Evolutionary conservation across 768 basidiomycete species (phyloP).

Genomic region (Boletus vermiculosoides): DNA sequence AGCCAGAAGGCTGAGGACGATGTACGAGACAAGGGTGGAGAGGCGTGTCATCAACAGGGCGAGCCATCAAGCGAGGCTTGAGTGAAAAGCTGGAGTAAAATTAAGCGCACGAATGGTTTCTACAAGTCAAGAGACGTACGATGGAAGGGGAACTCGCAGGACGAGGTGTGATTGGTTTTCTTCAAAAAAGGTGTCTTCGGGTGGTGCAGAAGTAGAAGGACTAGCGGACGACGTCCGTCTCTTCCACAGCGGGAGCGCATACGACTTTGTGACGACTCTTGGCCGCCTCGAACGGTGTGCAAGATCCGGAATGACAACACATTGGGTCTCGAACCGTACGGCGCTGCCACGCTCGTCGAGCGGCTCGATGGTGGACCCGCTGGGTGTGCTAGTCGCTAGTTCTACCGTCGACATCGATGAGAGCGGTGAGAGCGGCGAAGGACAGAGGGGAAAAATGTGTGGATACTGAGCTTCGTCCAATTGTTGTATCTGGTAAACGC

Average conservation of each 20-base stretch:
- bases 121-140: constrained; percentile 38
- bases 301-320: constrained; percentile 70
- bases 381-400: background rate
- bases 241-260: constrained; percentile 69
- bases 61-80: constrained; percentile 40
- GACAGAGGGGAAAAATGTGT: background rate
- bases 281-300: constrained; percentile 42
- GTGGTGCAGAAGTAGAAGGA: constrained; percentile 23
- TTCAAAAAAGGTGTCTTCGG: constrained; percentile 20
- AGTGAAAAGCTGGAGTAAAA: constrained; percentile 41
- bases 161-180: constrained; percentile 46
- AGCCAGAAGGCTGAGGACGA: constrained; percentile 31
- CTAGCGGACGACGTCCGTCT: constrained; percentile 24
- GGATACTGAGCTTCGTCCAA: background rate
- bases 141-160: constrained; percentile 62
- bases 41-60: constrained; percentile 35
- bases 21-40: constrained; percentile 59
- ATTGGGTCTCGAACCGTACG: constrained; percentile 73
- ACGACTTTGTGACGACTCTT: constrained; percentile 60
- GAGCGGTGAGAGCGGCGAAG: background rate
- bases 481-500: background rate
- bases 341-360: constrained; percentile 26
- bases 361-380: constrained; percentile 3
- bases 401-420: constrained; percentile 15
- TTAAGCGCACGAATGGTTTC: background rate